Percentiles rank a stretch among this genome's conserved stretches.
Conservation (phyloP, 148 eudicot genomes). For the Rhododendron griersonianum region DNA sequence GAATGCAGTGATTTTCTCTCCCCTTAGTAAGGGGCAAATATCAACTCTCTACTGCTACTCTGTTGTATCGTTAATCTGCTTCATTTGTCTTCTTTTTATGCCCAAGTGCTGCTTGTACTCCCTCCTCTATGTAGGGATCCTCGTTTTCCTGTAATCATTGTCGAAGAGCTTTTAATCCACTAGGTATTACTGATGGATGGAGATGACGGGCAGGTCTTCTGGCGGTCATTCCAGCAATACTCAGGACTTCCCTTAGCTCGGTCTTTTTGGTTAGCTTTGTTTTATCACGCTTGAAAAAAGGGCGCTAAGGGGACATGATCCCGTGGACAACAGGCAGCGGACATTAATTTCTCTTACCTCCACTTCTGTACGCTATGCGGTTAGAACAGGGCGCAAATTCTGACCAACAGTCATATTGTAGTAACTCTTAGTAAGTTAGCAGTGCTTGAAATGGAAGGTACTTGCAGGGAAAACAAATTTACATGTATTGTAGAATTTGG, state of each 20-base stretch:
- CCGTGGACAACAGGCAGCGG: not conserved
- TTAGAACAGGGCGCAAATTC: constrained; percentile 9
- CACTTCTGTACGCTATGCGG: constrained; percentile 6
- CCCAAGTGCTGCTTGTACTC: not conserved
- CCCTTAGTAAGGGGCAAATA: not conserved
- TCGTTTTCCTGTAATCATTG: too few relatives aligned
- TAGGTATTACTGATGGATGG: not conserved
- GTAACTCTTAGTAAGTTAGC: not conserved
- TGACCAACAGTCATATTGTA: constrained; percentile 13
- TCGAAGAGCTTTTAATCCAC: not conserved
- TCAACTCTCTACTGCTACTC: not conserved
- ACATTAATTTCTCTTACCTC: not conserved
- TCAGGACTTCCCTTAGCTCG: not conserved
- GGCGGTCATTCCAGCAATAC: not conserved
- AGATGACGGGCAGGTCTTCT: not conserved
- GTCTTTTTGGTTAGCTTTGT: not conserved
- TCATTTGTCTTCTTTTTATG: not conserved
- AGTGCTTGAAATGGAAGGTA: constrained; percentile 6
- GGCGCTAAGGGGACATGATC: not conserved
- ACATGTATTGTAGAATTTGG: not conserved
- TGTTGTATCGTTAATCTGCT: constrained; percentile 11
- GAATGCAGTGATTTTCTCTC: not conserved
- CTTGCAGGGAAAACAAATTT: not conserved
- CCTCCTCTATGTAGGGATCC: not conserved
- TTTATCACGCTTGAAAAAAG: not conserved